These are phyloP conservation scores for Castanea sativa DNA, from an alignment of 306 rosid species.

Conservation along the genomic window DNA sequence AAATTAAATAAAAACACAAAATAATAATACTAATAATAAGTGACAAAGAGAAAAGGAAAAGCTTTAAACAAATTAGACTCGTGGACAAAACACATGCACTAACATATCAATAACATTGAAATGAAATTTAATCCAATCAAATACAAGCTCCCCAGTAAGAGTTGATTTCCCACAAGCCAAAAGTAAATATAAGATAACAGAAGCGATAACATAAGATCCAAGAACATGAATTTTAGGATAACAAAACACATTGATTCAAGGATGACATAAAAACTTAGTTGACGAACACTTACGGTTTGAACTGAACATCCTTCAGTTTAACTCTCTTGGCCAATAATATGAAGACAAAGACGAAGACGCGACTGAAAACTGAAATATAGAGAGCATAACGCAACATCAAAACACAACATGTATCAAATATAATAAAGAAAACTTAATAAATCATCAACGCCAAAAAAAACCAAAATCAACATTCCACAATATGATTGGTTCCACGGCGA, in stretches of 20 bases:
- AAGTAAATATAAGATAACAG: not conserved
- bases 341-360: not conserved
- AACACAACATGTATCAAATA: no score
- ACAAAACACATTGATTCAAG: not conserved
- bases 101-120: no score
- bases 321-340: not conserved
- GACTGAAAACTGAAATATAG: not conserved
- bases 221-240: not conserved
- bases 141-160: not conserved
- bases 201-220: not conserved
- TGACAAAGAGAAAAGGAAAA: no score
- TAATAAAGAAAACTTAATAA: not conserved
- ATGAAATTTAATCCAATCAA: not conserved
- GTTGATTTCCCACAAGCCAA: not conserved
- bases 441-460: not conserved
- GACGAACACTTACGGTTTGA: slow-evolving; percentile 61
- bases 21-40: no score
- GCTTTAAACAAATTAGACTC: no score
- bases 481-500: no score
- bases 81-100: no score
- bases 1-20: no score
- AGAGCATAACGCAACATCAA: not conserved
- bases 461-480: not conserved
- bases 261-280: not conserved
- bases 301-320: slow-evolving; percentile 56